Percentiles rank a stretch among this genome's conserved stretches.
Evolutionary conservation across 2,329 filamentous ascomycete genomes (phyloP).

Genomic region (Aspergillus awamori): DNA sequence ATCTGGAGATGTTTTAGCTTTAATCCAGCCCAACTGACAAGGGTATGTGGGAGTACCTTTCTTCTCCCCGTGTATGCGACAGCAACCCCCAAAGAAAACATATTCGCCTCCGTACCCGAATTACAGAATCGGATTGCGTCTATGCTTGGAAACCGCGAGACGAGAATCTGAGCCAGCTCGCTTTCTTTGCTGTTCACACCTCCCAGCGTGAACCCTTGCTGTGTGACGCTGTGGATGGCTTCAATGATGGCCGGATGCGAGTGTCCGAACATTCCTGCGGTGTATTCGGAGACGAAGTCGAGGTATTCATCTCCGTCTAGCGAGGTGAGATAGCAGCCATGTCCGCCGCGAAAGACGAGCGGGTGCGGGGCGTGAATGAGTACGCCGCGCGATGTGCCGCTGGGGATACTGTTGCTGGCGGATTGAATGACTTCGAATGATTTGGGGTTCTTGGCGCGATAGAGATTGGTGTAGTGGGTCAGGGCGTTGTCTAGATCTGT

Average conservation of each 20-base stretch:
- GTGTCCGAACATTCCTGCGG: constrained; percentile 68
- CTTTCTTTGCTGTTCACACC: constrained; percentile 57
- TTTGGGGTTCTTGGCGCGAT: neutral
- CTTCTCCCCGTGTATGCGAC: constrained; percentile 50
- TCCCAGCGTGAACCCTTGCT: constrained; percentile 59
- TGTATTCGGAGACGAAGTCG: constrained; percentile 66
- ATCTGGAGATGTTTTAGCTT: constrained; percentile 30
- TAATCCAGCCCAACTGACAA: neutral
- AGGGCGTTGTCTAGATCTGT: neutral
- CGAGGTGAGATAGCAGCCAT: constrained; percentile 33
- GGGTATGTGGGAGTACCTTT: constrained; percentile 29
- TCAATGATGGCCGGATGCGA: constrained; percentile 58
- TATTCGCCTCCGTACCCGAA: constrained; percentile 67
- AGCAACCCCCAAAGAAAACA: constrained; percentile 61
- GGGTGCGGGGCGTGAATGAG: constrained; percentile 38
- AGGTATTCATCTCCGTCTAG: constrained; percentile 49
- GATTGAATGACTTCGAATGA: neutral
- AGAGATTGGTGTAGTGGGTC: neutral
- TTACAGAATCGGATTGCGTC: constrained; percentile 65
- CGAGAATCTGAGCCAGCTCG: constrained; percentile 56
- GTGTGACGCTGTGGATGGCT: constrained; percentile 52
- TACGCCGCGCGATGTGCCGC: constrained; percentile 27
- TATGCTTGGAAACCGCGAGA: constrained; percentile 54
- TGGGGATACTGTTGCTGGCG: constrained; percentile 15
- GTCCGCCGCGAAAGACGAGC: constrained; percentile 33